Conservation (phyloP, 169 alveolate species). For the Perkinsus marinus region DNA sequence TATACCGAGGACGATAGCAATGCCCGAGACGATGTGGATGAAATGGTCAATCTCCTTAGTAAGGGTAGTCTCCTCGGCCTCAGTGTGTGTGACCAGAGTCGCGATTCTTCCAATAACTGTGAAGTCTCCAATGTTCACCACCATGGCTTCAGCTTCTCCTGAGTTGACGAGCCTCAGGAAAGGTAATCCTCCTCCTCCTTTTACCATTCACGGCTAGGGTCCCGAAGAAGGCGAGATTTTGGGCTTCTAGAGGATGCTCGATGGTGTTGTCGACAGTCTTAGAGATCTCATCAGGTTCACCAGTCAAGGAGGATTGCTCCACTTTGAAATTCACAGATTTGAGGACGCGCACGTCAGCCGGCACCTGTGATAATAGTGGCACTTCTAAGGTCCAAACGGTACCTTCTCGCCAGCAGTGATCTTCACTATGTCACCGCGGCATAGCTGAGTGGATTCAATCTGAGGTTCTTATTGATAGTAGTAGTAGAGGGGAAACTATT, state of each 20-base stretch:
- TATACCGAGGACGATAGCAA: constrained; percentile 51
- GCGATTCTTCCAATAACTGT: constrained; percentile 70
- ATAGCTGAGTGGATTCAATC: constrained; percentile 33
- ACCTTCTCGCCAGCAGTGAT: constrained; percentile 49
- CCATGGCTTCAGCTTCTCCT: constrained; percentile 36
- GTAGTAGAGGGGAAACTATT: neutral
- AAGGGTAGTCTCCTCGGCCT: constrained; percentile 50
- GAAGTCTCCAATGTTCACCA: constrained; percentile 56
- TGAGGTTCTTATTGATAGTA: neutral
- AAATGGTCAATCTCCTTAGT: constrained; percentile 58
- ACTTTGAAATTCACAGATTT: constrained; percentile 46
- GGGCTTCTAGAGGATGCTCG: constrained; percentile 31
- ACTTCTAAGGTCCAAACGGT: neutral
- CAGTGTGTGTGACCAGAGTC: constrained; percentile 47
- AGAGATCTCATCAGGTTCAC: constrained; percentile 48
- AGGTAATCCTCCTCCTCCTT: neutral
- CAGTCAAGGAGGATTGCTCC: constrained; percentile 57
- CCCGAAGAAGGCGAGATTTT: constrained; percentile 51
- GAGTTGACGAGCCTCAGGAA: constrained; percentile 28
- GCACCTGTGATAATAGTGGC: neutral
- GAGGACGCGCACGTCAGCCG: constrained; percentile 56
- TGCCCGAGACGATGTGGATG: constrained; percentile 47
- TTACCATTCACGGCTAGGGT: constrained; percentile 16
- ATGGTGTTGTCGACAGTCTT: constrained; percentile 20
- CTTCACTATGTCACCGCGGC: constrained; percentile 49